These are phyloP conservation scores for Rhodotorula babjevae DNA, from an alignment of 768 basidiomycete genomes.

Conservation along the genomic window DNA sequence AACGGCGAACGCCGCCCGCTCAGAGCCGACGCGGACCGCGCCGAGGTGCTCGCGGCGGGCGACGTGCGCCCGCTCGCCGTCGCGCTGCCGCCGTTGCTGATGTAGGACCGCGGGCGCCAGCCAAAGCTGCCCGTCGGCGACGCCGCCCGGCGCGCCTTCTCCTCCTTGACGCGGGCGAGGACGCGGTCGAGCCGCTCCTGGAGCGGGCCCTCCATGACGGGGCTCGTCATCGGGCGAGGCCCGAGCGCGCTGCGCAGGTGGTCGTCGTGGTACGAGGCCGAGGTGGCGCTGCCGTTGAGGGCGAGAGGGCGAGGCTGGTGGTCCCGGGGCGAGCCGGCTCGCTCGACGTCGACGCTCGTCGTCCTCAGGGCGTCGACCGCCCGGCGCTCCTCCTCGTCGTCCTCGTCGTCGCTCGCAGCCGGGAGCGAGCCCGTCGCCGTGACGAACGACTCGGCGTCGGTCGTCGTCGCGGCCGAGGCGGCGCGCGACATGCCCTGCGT, in stretches of 20 bases:
- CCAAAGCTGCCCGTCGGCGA: background rate
- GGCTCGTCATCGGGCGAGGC: constrained; percentile 21
- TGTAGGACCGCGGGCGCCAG: constrained; percentile 10
- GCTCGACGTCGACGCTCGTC: constrained; percentile 8
- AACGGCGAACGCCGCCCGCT: constrained; percentile 16
- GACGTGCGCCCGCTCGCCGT: constrained; percentile 15
- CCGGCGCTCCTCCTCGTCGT: constrained; percentile 28
- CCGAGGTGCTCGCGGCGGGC: constrained; percentile 1
- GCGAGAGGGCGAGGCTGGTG: constrained; percentile 4
- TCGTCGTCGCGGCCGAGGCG: constrained; percentile 17
- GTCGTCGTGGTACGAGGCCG: constrained; percentile 37
- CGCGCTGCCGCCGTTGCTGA: constrained; percentile 14
- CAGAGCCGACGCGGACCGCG: constrained; percentile 10
- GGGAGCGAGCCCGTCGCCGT: constrained; percentile 43
- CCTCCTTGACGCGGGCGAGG: constrained; percentile 47
- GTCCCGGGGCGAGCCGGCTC: background rate
- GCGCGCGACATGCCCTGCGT: constrained; percentile 6
- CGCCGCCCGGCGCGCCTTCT: constrained; percentile 18
- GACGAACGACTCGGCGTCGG: constrained; percentile 43
- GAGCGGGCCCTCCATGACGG: constrained; percentile 40
- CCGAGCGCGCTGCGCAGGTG: constrained; percentile 46
- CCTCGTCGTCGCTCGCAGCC: background rate
- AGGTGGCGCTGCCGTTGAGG: background rate
- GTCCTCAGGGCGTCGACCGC: constrained; percentile 32
- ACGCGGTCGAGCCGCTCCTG: constrained; percentile 49